Evolutionary conservation across 2,329 filamentous ascomycete genomes (phyloP).

Genomic region (Hypoxylon rubiginosum): DNA sequence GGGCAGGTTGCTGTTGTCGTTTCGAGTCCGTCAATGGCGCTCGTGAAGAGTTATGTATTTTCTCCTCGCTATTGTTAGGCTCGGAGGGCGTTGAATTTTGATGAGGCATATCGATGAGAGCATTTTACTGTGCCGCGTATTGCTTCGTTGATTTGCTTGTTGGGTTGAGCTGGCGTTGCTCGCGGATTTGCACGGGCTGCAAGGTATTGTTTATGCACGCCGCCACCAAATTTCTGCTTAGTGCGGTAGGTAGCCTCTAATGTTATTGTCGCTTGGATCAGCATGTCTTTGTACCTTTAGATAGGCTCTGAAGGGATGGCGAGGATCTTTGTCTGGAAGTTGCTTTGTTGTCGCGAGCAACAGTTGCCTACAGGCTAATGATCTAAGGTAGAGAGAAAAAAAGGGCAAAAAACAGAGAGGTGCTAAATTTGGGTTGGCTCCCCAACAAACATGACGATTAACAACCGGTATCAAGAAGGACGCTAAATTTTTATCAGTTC

Average conservation of each 20-base stretch:
- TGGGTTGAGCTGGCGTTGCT: constrained; percentile 3
- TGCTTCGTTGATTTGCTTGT: background rate
- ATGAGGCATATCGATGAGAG: constrained; percentile 6
- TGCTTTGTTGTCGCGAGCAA: constrained; percentile 18
- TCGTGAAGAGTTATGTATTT: constrained; percentile 3
- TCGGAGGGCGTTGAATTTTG: background rate
- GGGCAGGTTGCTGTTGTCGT: constrained; percentile 23
- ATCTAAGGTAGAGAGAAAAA: background rate
- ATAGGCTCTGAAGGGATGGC: background rate
- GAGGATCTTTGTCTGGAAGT: constrained; percentile 23
- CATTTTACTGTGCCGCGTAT: background rate
- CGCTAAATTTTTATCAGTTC: background rate
- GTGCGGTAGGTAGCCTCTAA: background rate
- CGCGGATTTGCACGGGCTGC: background rate
- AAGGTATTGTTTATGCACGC: constrained; percentile 1
- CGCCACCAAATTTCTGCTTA: background rate
- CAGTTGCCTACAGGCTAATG: background rate
- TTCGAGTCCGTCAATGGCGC: constrained; percentile 16
- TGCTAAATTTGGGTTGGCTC: background rate
- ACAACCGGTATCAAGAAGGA: background rate
- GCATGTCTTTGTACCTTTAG: background rate
- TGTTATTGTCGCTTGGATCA: background rate
- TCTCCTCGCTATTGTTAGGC: background rate
- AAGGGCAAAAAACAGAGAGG: background rate
- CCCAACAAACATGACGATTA: background rate